Conservation (phyloP, 768 basidiomycete genomes). For the Goffeauzyma gilvescens region DNA sequence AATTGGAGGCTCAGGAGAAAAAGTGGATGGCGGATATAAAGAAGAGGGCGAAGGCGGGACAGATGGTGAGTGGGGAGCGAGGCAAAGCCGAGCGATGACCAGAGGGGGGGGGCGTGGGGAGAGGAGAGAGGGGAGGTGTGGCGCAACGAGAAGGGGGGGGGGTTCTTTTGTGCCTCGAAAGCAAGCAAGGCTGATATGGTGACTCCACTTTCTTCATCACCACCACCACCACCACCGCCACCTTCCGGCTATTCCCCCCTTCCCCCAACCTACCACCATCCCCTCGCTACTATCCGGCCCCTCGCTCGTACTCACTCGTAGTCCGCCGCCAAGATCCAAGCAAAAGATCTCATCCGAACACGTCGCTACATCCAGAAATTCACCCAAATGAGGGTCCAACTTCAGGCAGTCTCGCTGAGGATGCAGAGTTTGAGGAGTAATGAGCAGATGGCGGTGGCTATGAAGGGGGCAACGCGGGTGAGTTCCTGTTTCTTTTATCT, state of each 20-base stretch:
- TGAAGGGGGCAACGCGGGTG: slow-evolving; percentile 92
- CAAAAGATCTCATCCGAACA: slow-evolving; percentile 92
- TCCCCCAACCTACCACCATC: too few species aligned
- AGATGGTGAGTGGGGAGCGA: slow-evolving; percentile 45
- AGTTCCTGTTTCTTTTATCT: slow-evolving; percentile 33
- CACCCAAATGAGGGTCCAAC: slow-evolving; percentile 94
- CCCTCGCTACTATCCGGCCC: too few species aligned
- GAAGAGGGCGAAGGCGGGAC: slow-evolving; percentile 84
- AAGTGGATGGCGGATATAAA: slow-evolving; percentile 89
- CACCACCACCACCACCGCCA: too few species aligned
- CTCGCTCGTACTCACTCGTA: slow-evolving; percentile 34
- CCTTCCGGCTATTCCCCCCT: too few species aligned
- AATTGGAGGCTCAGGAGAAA: slow-evolving; percentile 44
- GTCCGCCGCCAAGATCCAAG: slow-evolving; percentile 99
- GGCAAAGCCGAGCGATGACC: too few species aligned
- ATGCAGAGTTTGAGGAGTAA: slow-evolving; percentile 94
- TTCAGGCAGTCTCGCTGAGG: slow-evolving; percentile 82
- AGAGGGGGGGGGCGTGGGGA: too few species aligned
- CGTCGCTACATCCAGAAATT: slow-evolving; percentile 92
- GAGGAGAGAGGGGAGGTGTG: too few species aligned
- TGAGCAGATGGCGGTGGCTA: slow-evolving; percentile 98
- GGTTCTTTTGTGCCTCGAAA: too few species aligned
- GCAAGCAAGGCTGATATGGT: too few species aligned
- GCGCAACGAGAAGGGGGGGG: too few species aligned
- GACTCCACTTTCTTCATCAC: too few species aligned